Evolutionary conservation across 371 early-diverging fungal genomes (phyloP), one percentile per base, ranked within the genome.

Genomic region (Syncephalis plumigaleata): DNA sequence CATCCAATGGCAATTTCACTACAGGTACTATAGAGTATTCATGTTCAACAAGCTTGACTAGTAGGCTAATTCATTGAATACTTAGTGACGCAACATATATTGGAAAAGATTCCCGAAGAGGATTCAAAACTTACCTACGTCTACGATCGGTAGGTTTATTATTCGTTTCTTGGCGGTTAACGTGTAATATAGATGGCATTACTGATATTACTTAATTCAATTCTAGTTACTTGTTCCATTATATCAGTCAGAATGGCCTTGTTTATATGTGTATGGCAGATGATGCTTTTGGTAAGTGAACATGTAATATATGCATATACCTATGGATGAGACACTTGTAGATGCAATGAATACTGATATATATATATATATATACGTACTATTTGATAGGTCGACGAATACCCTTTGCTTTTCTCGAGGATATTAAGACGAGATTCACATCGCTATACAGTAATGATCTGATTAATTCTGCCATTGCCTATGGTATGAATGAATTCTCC

Each of bases 241-340:
- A 87, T 57, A 79, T 89, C 39, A 75, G 75, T 51, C 72, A 81
- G 52, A 75, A 77, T 59, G 83, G 81, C 17, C 57, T 87, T 39
- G 80, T 79, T 1, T 92, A 84, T 57, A 70, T 89, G 68, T 89
- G 89, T 57, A 80, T 90, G 75, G 86, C 88, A 1, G 88, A 88
- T 56, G 87, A 88, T 61, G 61, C 70, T 5, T 88, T 89, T 62
- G 89, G 75, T 67, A 53, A 46, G 45, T 44, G 1, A 21, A 27
- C 17, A 25, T 27, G 26, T 22, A 36, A 31, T 20, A 15, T 2
- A 20, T 36, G 20, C 16, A 23, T 21, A 16, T 27, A 8, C n/a
- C n/a, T n/a, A n/a, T n/a, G n/a, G n/a, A n/a, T n/a, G n/a, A n/a
- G n/a, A n/a, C n/a, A n/a, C n/a, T n/a, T n/a, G n/a, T n/a, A n/a